Evolutionary conservation across 805 yeast genomes (phyloP), one percentile per base, ranked within the genome.

Genomic region (Candida fluviatilis): DNA sequence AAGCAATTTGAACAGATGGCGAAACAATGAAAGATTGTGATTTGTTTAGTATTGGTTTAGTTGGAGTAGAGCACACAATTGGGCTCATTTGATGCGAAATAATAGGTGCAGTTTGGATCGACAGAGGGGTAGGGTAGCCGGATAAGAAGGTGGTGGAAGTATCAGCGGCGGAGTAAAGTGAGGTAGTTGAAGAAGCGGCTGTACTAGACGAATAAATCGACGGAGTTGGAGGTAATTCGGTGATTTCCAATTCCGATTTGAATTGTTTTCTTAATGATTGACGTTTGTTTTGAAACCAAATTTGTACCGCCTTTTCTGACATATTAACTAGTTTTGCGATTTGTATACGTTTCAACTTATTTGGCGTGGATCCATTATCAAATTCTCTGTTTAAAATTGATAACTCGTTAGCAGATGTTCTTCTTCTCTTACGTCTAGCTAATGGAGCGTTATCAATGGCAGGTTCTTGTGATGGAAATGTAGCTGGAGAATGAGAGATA

Each of bases 221-320:
- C 3, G 66, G 67, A 10, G 69, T 64, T n/a, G 71, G 70, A 21
- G 72, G 71, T 46, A 69, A 56, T 41, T 60, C 69, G 6, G 72
- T 64, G 30, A 69, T 51, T 50, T 69, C 73, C 45, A 53, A 63
- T 35, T 67, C 73, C 12, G 50, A 38, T 30, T 46, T 44, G 39
- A 54, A 51, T 36, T 64, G 69, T 50, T 81, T 78, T 52, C 89
- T 75, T 46, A 83, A 63, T 26, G 90, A 75, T 62, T 91, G 97
- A 60, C 99, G 78, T 60, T 81, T 85, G 63, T 93, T 93, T 65
- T 93, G 99, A 66, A 93, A 93, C 99, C 99, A 93, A 46, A 91
- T 88, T 66, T 93, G 99, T 25, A 93, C 95, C 2, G 97, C 96
- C 60, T 90, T 88, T 60, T 90, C 97, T n/a, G 91, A 79, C 98